phyloP scores from a whole-genome alignment of 306 rosid species.

The Begonia fuchsioides region DNA sequence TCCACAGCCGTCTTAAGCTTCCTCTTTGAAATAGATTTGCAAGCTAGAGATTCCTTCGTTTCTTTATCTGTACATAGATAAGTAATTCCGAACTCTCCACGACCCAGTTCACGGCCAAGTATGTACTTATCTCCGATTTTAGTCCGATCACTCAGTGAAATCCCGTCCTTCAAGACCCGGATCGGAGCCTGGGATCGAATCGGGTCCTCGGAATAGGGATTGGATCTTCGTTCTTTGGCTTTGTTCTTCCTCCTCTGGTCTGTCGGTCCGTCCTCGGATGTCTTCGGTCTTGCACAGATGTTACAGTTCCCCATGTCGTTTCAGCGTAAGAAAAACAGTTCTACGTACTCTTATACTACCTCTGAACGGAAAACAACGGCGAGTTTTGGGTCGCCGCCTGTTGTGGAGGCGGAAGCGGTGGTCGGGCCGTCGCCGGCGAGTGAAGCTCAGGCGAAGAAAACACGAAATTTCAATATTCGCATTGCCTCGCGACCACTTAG shows the following conservation, averaged over 20 bases:
- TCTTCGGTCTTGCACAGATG: slow-evolving; percentile 35
- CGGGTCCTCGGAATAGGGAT: slow-evolving; percentile 37
- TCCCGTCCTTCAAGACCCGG: slow-evolving; percentile 73
- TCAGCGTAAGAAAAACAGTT: neutral
- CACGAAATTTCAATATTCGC: too few relatives aligned
- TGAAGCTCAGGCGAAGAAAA: too few relatives aligned
- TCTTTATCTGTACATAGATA: slow-evolving; percentile 84
- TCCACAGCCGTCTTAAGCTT: slow-evolving; percentile 61
- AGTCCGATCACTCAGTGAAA: slow-evolving; percentile 47
- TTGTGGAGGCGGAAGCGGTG: slow-evolving; percentile 10
- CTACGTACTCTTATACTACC: neutral
- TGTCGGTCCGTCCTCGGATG: slow-evolving; percentile 19
- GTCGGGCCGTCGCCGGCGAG: slow-evolving; percentile 9
- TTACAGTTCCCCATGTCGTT: slow-evolving; percentile 64
- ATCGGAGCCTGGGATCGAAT: slow-evolving; percentile 50
- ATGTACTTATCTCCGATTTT: slow-evolving; percentile 78
- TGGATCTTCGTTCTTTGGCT: slow-evolving; percentile 20
- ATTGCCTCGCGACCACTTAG: too few relatives aligned
- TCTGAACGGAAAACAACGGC: neutral
- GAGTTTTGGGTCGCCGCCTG: neutral
- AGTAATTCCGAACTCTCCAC: slow-evolving; percentile 97
- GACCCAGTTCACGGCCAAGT: slow-evolving; percentile 87
- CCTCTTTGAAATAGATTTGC: slow-evolving; percentile 89
- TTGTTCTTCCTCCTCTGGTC: slow-evolving; percentile 25
- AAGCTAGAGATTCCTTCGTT: slow-evolving; percentile 67